Evolutionary conservation across 2,329 filamentous ascomycete species (phyloP), one percentile per base, ranked within the genome.

Genomic region (Tolypocladium tundrense): DNA sequence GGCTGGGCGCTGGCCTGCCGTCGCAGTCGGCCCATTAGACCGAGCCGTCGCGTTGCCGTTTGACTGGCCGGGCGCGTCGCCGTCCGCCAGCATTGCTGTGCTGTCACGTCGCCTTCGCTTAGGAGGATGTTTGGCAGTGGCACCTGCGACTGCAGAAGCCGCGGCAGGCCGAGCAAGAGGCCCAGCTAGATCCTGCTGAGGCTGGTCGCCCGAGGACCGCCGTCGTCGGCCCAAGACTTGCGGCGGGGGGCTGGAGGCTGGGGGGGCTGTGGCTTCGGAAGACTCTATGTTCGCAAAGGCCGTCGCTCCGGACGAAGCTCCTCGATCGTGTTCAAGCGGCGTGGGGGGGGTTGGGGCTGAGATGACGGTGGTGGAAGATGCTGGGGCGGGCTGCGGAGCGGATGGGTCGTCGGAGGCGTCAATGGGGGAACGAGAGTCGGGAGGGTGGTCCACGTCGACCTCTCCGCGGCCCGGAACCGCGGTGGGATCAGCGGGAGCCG

Each of bases 71-170:
- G 68, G 64, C 56, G 70, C 70, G 59, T 82, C 80, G 61, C 77
- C 78, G 72, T 87, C 82, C 62, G 81, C 77, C 75, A 84, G 80
- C 86, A 89, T 90, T 71, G 73, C 85, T 73, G 66, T 42, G 45
- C 54, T 68, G 62, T 74, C 73, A 71, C 80, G 81, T 71, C 86
- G 83, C 75, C 87, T 86, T 67, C 77, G 74, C 66, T 77, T 76
- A 54, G 72, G 67, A 54, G 69, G 66, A 54, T 55, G 61, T 52
- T 59, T 62, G 52, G 58, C 51, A 53, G 57, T 37, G 42, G 60
- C 48, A 57, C 48, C 54, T 50, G 61, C 56, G 57, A 61, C 41
- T 41, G 57, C 59, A 54, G 59, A 57, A 31, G 51, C 59, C 54
- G 59, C 55, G 60, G 21, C 55, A 64, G 63, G 63, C 61, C 61